Percentiles rank a stretch among this genome's conserved stretches.
Conservation (phyloP, 768 basidiomycete genomes). For the Lentinula boryana region DNA sequence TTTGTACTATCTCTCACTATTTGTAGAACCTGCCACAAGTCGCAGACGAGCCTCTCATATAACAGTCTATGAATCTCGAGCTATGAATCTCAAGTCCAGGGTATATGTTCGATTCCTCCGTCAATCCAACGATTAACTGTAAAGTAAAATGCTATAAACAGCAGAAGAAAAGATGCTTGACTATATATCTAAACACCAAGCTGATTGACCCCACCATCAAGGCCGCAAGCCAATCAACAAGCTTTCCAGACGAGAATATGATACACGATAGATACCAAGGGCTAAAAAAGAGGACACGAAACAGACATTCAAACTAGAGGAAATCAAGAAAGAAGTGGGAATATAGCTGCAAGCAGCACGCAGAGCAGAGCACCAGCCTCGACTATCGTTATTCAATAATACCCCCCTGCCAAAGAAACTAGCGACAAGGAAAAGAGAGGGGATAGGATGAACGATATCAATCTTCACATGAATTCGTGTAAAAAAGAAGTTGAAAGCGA, state of each 20-base stretch:
- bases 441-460: neutral
- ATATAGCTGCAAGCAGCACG: neutral
- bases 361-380: neutral
- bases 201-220: neutral
- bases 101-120: neutral
- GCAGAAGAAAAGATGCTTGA: neutral
- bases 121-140: neutral
- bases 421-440: neutral
- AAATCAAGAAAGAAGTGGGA: neutral
- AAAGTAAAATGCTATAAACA: neutral
- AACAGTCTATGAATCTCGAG: too few species aligned
- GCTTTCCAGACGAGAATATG: neutral
- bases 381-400: neutral
- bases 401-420: neutral
- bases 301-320: neutral
- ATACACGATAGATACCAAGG: neutral
- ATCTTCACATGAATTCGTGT: neutral
- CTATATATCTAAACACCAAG: neutral
- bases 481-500: neutral
- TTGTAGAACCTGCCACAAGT: too few species aligned
- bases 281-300: neutral
- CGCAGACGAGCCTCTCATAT: too few species aligned
- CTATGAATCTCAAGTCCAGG: neutral
- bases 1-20: too few species aligned
- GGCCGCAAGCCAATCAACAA: neutral